Conservation (phyloP, 169 alveolate species). For the Plasmodium vivax region DNA sequence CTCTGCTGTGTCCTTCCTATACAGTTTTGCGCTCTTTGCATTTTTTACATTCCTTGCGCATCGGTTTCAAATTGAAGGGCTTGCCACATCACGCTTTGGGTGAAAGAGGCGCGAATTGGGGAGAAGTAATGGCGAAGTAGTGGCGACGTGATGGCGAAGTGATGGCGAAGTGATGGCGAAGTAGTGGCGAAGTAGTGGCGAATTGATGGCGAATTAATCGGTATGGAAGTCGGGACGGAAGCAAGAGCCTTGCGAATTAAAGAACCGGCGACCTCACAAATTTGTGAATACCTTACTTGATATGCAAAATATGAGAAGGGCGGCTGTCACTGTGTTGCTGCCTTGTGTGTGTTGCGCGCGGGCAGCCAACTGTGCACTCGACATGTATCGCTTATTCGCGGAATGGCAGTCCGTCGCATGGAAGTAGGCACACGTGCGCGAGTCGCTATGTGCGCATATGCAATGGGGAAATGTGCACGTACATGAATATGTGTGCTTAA, state of each 20-base stretch:
- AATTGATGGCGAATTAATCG: no score
- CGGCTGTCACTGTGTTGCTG: not conserved
- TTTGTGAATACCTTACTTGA: not conserved
- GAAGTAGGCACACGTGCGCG: not conserved
- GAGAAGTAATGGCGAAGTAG: not conserved
- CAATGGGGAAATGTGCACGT: no score
- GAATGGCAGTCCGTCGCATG: not conserved
- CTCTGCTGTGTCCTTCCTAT: not conserved
- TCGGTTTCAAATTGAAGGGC: not conserved
- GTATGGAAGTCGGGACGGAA: not conserved
- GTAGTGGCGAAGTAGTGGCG: no score
- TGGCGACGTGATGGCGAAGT: no score
- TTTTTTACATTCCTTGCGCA: not conserved
- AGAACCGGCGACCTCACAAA: not conserved
- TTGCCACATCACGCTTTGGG: not conserved
- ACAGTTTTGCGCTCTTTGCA: not conserved
- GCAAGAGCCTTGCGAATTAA: not conserved
- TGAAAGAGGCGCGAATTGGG: not conserved
- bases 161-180: no score
- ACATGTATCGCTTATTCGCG: not conserved
- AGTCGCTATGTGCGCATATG: no score
- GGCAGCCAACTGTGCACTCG: not conserved
- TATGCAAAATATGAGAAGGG: not conserved
- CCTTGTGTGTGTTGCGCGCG: not conserved
- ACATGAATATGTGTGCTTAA: not conserved